Percentiles rank a stretch among this genome's conserved stretches.
Conservation (phyloP, 2,329 filamentous ascomycete genomes). For the Sporothrix variecibatus region DNA sequence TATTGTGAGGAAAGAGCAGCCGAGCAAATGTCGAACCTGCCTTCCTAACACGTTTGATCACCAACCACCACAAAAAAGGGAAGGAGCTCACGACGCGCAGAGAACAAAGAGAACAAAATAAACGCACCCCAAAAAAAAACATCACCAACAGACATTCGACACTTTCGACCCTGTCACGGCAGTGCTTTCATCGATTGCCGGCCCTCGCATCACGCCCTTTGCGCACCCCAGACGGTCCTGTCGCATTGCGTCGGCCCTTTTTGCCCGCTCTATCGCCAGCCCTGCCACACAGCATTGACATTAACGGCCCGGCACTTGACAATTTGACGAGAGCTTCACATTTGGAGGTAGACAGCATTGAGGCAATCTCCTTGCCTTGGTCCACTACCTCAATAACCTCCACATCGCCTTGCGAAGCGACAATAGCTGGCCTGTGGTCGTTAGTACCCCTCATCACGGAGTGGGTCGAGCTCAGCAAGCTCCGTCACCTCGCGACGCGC, state of each 20-base stretch:
- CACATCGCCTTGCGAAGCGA: conserved; percentile 17
- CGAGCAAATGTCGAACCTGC: not conserved
- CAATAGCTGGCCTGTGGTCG: not conserved
- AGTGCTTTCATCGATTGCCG: not conserved
- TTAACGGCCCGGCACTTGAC: not conserved
- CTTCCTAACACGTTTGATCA: conserved; percentile 23
- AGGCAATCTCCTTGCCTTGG: not conserved
- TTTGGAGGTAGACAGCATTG: not conserved
- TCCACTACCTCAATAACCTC: not conserved
- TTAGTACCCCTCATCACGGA: conserved; percentile 24
- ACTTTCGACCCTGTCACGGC: not conserved
- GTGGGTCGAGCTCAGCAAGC: conserved; percentile 25
- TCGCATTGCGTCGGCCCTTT: conserved; percentile 8
- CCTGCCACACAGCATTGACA: not conserved
- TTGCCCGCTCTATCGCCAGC: not conserved
- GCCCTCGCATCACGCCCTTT: not conserved
- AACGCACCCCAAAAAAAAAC: not conserved
- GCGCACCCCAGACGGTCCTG: not conserved
- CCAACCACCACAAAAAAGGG: conserved; percentile 12
- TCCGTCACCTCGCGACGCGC: conserved; percentile 19
- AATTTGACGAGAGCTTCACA: not conserved
- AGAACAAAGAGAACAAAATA: conserved; percentile 9
- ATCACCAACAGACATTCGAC: not conserved
- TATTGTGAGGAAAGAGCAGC: conserved; percentile 16
- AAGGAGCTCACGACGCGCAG: not conserved